A percentile compares a stretch with the other conserved stretches of the same genome.
Conservation (phyloP, 148 eudicot genomes). For the Dysphania ambrosioides region DNA sequence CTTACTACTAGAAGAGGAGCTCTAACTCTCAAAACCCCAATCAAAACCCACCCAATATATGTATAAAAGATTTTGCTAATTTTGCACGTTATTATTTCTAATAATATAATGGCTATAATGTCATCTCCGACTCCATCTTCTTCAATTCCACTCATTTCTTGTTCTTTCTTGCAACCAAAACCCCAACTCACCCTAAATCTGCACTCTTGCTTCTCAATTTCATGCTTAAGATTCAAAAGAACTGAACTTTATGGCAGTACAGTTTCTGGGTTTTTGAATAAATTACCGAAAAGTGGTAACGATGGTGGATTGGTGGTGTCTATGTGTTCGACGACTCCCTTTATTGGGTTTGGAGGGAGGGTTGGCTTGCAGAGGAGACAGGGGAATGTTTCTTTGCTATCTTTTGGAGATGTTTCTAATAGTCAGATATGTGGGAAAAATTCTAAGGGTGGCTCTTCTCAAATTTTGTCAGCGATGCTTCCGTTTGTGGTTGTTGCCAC, state of each 20-base stretch:
- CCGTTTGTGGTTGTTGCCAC: constrained; percentile 92
- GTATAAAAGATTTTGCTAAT: neutral
- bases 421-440: constrained; percentile 7
- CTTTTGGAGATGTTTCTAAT: constrained; percentile 44
- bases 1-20: no score
- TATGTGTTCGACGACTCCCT: constrained; percentile 66
- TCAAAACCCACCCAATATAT: neutral
- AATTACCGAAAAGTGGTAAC: constrained; percentile 12
- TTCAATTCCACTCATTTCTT: constrained; percentile 2
- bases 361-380: constrained; percentile 75
- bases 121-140: constrained; percentile 6
- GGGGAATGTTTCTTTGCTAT: constrained; percentile 60
- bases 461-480: constrained; percentile 71
- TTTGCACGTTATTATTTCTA: neutral
- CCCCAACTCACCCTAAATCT: constrained; percentile 25
- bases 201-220: neutral
- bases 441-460: constrained; percentile 47
- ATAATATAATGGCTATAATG: constrained; percentile 7
- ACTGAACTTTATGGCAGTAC: neutral
- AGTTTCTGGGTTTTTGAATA: constrained; percentile 19
- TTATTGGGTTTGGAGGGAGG: constrained; percentile 63
- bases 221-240: neutral
- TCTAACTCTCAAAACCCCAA: neutral
- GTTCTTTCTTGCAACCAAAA: constrained; percentile 31
- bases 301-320: constrained; percentile 29